Conservation (phyloP, 1,139 yeast species). For the Casaregolazyma lundiana region DNA sequence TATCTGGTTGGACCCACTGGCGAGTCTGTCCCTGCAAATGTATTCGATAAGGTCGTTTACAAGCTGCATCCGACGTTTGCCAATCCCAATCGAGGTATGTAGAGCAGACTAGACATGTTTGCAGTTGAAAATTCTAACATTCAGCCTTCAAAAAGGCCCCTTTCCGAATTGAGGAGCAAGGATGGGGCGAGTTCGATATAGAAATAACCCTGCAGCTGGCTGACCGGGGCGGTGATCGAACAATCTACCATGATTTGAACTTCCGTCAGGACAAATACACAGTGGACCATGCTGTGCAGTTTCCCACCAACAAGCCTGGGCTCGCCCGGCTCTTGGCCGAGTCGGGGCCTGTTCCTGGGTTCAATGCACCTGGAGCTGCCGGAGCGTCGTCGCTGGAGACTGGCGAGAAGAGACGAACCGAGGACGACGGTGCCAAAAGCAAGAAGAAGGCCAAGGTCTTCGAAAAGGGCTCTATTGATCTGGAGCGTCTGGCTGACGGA, state of each 20-base stretch:
- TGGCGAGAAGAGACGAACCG: conserved; percentile 42
- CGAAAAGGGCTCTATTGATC: conserved; percentile 57
- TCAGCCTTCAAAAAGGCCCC: conserved; percentile 70
- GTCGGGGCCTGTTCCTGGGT: conserved; percentile 70
- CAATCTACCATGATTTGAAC: conserved; percentile 83
- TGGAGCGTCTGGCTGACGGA: conserved; percentile 87
- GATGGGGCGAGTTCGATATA: conserved; percentile 98
- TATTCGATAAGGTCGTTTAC: conserved; percentile 90
- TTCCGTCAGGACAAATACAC: conserved; percentile 73
- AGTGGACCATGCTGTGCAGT: conserved; percentile 68
- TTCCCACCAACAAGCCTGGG: conserved; percentile 73
- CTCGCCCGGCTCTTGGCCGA: conserved; percentile 70
- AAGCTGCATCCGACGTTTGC: conserved; percentile 92
- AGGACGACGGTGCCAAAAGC: conserved; percentile 28
- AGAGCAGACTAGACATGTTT: neutral
- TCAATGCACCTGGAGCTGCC: conserved; percentile 33
- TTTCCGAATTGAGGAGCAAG: conserved; percentile 87
- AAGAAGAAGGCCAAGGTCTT: conserved; percentile 60
- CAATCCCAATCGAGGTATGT: conserved; percentile 64
- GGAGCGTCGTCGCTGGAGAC: conserved; percentile 19
- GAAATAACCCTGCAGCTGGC: conserved; percentile 71
- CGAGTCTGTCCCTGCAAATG: conserved; percentile 76
- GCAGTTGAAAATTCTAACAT: conserved; percentile 3
- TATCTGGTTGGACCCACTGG: conserved; percentile 74
- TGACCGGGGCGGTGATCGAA: conserved; percentile 86